Evolutionary conservation across 179 eudicot species (phyloP).

Genomic region (Corrigiola litoralis): DNA sequence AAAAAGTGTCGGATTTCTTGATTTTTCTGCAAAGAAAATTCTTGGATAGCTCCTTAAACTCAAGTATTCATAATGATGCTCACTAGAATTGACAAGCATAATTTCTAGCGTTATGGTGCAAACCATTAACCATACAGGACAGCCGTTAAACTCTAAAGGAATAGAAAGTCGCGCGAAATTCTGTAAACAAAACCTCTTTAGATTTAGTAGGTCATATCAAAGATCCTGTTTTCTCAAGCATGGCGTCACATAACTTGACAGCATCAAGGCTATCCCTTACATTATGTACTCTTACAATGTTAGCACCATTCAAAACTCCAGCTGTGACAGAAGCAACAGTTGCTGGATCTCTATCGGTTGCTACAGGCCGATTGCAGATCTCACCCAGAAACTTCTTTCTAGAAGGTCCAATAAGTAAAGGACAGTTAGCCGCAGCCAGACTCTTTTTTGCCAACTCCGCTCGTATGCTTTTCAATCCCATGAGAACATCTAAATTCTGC

Average conservation of each 20-base stretch:
- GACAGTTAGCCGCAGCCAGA: constrained; percentile 58
- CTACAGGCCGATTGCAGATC: constrained; percentile 46
- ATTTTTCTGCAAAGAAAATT: too few species aligned
- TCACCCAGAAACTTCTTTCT: constrained; percentile 86
- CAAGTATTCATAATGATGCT: not conserved
- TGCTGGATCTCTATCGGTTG: constrained; percentile 69
- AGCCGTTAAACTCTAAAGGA: too few species aligned
- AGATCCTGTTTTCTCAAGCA: constrained; percentile 26
- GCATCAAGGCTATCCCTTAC: constrained; percentile 62
- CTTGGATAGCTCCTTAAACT: not conserved
- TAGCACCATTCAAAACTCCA: constrained; percentile 74
- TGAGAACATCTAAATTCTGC: constrained; percentile 72
- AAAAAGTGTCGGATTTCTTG: too few species aligned
- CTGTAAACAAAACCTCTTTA: not conserved
- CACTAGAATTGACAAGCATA: not conserved
- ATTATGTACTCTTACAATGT: constrained; percentile 84
- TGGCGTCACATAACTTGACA: constrained; percentile 80
- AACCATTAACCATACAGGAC: not conserved
- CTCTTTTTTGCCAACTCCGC: constrained; percentile 61
- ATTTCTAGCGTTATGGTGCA: not conserved
- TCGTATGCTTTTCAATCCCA: constrained; percentile 45
- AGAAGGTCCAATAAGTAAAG: constrained; percentile 75
- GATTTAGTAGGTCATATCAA: not conserved
- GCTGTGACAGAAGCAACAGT: constrained; percentile 61
- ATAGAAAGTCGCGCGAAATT: not conserved